Conservation (phyloP, 352 stramenopile species). For the Saprolegnia diclina region DNA sequence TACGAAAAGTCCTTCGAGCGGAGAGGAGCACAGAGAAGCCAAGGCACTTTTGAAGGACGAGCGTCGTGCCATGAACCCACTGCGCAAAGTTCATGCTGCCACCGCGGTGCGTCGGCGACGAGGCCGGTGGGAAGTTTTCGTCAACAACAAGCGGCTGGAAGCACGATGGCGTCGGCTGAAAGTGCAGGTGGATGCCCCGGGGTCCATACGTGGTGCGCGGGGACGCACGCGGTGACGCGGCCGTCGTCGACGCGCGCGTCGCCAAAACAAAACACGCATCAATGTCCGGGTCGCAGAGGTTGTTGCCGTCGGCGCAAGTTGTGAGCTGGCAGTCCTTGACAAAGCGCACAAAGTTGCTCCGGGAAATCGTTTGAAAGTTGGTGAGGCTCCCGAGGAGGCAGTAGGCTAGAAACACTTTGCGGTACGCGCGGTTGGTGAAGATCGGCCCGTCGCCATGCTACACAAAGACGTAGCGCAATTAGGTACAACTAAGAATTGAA, state of each 20-base stretch:
- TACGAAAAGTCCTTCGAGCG: background rate
- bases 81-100: constrained; percentile 43
- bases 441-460: constrained; percentile 30
- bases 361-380: constrained; percentile 58
- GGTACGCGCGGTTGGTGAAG: constrained; percentile 49
- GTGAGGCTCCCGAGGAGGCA: constrained; percentile 52
- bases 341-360: constrained; percentile 58
- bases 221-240: background rate
- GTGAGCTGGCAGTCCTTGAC: constrained; percentile 54
- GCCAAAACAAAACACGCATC: constrained; percentile 33
- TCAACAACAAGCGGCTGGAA: background rate
- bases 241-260: background rate
- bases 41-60: constrained; percentile 40
- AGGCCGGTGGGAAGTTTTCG: background rate
- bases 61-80: constrained; percentile 43
- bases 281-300: constrained; percentile 51
- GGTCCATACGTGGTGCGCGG: background rate
- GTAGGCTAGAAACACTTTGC: constrained; percentile 63
- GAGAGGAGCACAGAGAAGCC: constrained; percentile 29
- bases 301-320: constrained; percentile 28
- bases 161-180: constrained; percentile 9
- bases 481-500: background rate
- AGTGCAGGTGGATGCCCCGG: constrained; percentile 16
- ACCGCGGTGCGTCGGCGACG: background rate
- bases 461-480: background rate